Base-by-base conservation (phyloP, 192 early-diverging fungal species). In the Funneliformis mosseae region DNA sequence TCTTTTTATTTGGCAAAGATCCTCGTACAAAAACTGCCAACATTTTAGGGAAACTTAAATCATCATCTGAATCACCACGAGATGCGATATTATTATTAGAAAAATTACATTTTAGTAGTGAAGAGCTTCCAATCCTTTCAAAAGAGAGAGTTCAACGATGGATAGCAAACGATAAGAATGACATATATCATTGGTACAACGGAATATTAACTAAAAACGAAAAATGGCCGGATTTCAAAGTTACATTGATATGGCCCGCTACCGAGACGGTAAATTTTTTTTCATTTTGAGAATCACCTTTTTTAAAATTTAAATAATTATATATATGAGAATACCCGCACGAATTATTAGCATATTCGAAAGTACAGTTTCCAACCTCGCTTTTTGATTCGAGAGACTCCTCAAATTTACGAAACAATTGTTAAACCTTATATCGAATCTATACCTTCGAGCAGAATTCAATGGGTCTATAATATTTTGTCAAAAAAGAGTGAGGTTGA, bases 401-500 rank as follows among this genome's bases (percentile, higher is more conserved):
- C 92, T 8, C 77, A 86, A 38, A 77, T 92, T 28, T 94, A 94
- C 76, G 68, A 82, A 38, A 74, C 38, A 3, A 28, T 90, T 3
- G 87, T 90, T 28, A 71, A 86, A 63, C 91, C 92, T 0, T 94
- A 87, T 81, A 92, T 95, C 39, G 87, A 92, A 28, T 63, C 85
- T 16, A 86, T 91, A 39, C 91, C 93, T 5, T 50, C 79, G 21
- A 88, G 83, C 21, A 83, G 92, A 28, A 88, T 92, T 25, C 88
- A 92, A 81, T 95, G 94, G 94, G 93, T 95, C 4, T 84, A 93
- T 74, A 95, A 95, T 75, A 94, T 94, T 16, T 82, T 95, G 48
- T 75, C 89, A 0, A 92, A 92, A 12, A 79, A 85, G 14, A 89
- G 86, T 27, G 94, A 95, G 61, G 72, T 85, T 12, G 92, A 94